phyloP scores from a whole-genome alignment of 495 filamentous ascomycete genomes.

The Hypoxylon perforatum region DNA sequence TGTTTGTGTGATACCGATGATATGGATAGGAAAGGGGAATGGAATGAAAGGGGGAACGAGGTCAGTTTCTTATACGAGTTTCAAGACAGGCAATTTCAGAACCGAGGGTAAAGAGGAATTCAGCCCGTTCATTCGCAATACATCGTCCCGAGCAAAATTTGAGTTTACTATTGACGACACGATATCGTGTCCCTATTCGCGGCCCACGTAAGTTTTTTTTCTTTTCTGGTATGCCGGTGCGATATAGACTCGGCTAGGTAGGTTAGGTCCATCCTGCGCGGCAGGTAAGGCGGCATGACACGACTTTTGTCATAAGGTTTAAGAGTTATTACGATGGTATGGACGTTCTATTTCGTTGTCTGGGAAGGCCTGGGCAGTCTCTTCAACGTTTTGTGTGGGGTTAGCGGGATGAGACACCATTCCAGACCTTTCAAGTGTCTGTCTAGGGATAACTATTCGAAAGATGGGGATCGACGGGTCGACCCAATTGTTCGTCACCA shows the following conservation, averaged over 20 bases:
- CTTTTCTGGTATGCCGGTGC: neutral
- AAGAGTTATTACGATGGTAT: constrained; percentile 6
- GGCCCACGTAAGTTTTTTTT: neutral
- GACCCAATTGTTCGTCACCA: constrained; percentile 23
- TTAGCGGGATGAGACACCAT: neutral
- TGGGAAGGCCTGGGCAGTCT: no score
- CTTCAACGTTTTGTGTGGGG: constrained; percentile 7
- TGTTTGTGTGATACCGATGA: neutral
- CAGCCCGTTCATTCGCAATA: neutral
- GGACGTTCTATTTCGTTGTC: neutral
- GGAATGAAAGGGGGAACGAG: neutral
- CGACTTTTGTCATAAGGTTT: constrained; percentile 4
- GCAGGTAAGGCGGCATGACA: constrained; percentile 23
- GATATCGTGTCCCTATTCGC: constrained; percentile 20
- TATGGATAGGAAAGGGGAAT: neutral
- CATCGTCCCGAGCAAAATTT: constrained; percentile 3
- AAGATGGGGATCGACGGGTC: no score
- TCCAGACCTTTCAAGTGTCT: neutral
- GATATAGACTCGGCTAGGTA: neutral
- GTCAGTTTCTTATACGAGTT: constrained; percentile 25
- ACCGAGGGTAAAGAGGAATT: neutral
- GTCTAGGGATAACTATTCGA: neutral
- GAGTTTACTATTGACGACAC: constrained; percentile 39
- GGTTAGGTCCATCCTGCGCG: neutral
- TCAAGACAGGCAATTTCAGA: neutral